A percentile compares a stretch with the other conserved stretches of the same genome.
phyloP scores from a whole-genome alignment of 176 grass and related monocot genomes.

The Themeda triandra region DNA sequence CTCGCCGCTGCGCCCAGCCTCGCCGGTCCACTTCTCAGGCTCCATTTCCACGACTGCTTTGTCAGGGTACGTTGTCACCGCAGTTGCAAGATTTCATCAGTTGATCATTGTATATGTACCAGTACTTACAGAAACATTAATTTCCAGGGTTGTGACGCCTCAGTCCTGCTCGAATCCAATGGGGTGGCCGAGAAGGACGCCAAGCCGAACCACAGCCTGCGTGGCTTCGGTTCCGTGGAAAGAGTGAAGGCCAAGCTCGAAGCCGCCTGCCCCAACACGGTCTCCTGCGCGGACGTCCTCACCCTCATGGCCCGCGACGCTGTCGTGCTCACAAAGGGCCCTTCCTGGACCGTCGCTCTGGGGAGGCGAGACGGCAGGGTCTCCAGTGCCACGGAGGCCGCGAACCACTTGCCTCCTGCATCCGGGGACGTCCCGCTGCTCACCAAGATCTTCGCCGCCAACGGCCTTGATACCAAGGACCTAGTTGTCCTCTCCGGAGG shows the following conservation, averaged over 20 bases:
- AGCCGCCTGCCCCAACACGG: slow-evolving; percentile 43
- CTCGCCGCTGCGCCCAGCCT: slow-evolving; percentile 37
- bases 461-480: slow-evolving; percentile 21
- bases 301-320: slow-evolving; percentile 63
- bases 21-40: slow-evolving; percentile 52
- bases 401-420: neutral
- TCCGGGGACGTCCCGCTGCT: slow-evolving; percentile 15
- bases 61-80: slow-evolving; percentile 16
- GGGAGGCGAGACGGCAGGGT: slow-evolving; percentile 20
- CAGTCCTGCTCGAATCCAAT: slow-evolving; percentile 54
- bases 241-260: slow-evolving; percentile 61
- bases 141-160: slow-evolving; percentile 69
- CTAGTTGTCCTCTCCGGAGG: slow-evolving; percentile 35
- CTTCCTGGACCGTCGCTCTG: neutral
- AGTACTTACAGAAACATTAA: neutral
- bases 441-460: slow-evolving; percentile 19
- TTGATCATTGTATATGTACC: neutral
- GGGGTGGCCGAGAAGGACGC: slow-evolving; percentile 49
- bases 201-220: slow-evolving; percentile 54
- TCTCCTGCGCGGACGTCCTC: slow-evolving; percentile 71
- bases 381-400: slow-evolving; percentile 18
- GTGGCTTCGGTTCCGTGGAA: slow-evolving; percentile 49
- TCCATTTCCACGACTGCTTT: slow-evolving; percentile 86
- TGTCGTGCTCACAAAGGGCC: slow-evolving; percentile 44
- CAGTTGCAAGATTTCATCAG: neutral